These are phyloP conservation scores for Chenopodium berlandieri DNA, from an alignment of 148 eudicot genomes.

Conservation along the genomic window DNA sequence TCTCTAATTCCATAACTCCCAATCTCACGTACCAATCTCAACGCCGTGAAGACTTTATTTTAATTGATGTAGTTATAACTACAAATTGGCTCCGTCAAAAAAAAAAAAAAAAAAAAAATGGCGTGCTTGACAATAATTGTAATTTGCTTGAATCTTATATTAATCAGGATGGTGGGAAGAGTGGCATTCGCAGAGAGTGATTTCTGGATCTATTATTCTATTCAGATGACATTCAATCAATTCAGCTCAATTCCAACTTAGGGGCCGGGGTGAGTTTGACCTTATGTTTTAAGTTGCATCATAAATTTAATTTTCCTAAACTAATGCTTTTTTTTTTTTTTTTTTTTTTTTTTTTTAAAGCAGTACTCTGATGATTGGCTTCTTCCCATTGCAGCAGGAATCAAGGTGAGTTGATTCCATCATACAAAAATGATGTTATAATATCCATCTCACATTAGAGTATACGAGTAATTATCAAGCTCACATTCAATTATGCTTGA, in stretches of 20 bases:
- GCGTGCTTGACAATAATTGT: no score
- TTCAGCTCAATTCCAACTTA: slow-evolving; percentile 29
- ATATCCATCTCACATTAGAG: not conserved
- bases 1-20: no score
- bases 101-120: no score
- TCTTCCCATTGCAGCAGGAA: slow-evolving; percentile 59
- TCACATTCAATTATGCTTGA: not conserved
- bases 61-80: no score
- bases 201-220: slow-evolving; percentile 58
- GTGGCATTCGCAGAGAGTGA: slow-evolving; percentile 52
- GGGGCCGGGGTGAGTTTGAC: slow-evolving; percentile 42
- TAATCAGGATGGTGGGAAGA: slow-evolving; percentile 58
- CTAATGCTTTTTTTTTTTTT: no score
- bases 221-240: slow-evolving; percentile 37
- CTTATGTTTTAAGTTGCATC: not conserved
- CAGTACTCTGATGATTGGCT: slow-evolving; percentile 72
- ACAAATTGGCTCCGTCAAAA: no score
- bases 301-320: no score
- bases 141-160: no score
- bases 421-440: not conserved
- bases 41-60: no score
- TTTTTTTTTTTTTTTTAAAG: slow-evolving; percentile 4
- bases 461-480: not conserved
- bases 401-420: slow-evolving; percentile 49
- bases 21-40: no score